These are phyloP conservation scores for Kodamaea suecica DNA, from an alignment of 1,139 yeast genomes.

Conservation along the genomic window DNA sequence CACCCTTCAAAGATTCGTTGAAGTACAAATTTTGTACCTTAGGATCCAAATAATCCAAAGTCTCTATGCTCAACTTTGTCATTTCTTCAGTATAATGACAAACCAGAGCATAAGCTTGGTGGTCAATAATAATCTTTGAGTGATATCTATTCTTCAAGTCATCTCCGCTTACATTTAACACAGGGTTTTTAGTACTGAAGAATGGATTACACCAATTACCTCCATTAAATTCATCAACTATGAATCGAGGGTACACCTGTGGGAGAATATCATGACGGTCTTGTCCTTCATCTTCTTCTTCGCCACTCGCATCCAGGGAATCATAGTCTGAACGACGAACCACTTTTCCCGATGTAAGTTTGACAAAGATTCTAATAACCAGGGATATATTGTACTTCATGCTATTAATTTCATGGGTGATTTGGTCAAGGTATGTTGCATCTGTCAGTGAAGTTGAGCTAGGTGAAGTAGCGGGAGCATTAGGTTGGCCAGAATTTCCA, in stretches of 20 bases:
- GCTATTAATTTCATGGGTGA: slow-evolving; percentile 34
- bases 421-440: slow-evolving; percentile 33
- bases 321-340: slow-evolving; percentile 38
- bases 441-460: no score
- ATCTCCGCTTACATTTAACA: slow-evolving; percentile 45
- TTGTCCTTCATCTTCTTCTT: slow-evolving; percentile 30
- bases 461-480: no score
- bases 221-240: slow-evolving; percentile 63
- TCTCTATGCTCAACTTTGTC: slow-evolving; percentile 36
- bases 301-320: slow-evolving; percentile 36
- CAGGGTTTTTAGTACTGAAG: slow-evolving; percentile 40
- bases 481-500: not conserved
- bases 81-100: slow-evolving; percentile 38
- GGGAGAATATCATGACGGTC: slow-evolving; percentile 48
- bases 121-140: slow-evolving; percentile 50
- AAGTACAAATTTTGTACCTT: slow-evolving; percentile 30
- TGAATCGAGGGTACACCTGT: slow-evolving; percentile 64
- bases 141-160: slow-evolving; percentile 43
- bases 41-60: slow-evolving; percentile 39
- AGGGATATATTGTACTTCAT: slow-evolving; percentile 32
- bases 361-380: slow-evolving; percentile 27
- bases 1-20: slow-evolving; percentile 36
- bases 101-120: slow-evolving; percentile 42
- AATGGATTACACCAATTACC: slow-evolving; percentile 75
- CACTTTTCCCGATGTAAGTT: slow-evolving; percentile 32